phyloP scores from a whole-genome alignment of 257 asterid genomes.

The Agastache rugosa region DNA sequence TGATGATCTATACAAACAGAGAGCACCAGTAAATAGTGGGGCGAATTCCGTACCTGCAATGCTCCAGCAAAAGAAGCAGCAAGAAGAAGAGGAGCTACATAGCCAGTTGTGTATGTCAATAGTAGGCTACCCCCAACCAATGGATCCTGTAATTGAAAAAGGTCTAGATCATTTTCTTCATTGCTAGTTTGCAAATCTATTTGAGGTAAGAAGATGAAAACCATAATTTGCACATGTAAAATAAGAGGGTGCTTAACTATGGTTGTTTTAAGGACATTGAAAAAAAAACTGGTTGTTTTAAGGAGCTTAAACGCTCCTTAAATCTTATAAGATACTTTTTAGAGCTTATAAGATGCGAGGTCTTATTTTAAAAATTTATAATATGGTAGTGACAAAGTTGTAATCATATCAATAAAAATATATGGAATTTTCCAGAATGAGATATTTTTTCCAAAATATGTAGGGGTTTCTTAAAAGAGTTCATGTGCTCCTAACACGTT shows the following conservation, averaged over 20 bases:
- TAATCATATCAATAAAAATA: background rate
- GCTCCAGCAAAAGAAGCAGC: constrained; percentile 99
- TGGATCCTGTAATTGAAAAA: constrained; percentile 65
- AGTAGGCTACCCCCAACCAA: constrained; percentile 85
- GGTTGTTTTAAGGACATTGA: background rate
- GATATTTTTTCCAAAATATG: background rate
- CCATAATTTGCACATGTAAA: background rate
- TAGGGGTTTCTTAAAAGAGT: background rate
- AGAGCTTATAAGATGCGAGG: background rate
- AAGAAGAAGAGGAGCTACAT: constrained; percentile 91
- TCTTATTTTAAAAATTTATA: background rate
- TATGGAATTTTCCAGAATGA: background rate
- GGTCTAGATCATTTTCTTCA: background rate
- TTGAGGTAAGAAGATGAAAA: constrained; percentile 5
- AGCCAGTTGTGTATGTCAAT: constrained; percentile 91
- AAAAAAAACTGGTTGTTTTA: background rate
- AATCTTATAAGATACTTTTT: background rate
- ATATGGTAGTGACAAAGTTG: background rate
- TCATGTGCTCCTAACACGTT: background rate
- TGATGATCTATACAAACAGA: background rate
- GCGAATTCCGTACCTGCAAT: constrained; percentile 64
- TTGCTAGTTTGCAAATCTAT: background rate
- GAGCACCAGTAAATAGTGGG: constrained; percentile 10
- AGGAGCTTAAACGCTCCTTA: background rate
- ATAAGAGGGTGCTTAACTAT: background rate